Percentiles rank a stretch among this genome's conserved stretches.
phyloP scores from a whole-genome alignment of 176 grass and related monocot species.

The Tillandsia leiboldiana region DNA sequence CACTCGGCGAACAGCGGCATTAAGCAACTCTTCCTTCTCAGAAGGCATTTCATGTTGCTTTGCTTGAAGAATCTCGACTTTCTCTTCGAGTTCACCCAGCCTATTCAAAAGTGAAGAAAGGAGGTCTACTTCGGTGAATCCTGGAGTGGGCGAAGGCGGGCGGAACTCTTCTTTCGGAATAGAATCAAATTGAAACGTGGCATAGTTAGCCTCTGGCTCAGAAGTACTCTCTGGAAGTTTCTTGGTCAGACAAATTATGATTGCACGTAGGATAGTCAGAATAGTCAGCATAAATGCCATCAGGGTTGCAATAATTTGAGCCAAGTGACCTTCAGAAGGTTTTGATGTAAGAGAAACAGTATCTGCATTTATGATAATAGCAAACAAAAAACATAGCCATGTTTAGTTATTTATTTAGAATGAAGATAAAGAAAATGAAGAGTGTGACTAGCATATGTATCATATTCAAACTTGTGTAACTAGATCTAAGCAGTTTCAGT shows the following conservation, averaged over 20 bases:
- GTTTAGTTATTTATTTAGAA: no score
- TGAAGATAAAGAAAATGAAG: no score
- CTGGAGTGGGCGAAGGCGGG: constrained; percentile 60
- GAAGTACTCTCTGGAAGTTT: constrained; percentile 29
- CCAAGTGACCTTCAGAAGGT: constrained; percentile 17
- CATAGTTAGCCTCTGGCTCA: constrained; percentile 22
- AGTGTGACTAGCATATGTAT: no score
- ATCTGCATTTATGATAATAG: not conserved
- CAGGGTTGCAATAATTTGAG: constrained; percentile 29
- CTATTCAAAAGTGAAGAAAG: constrained; percentile 62
- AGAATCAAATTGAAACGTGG: not conserved
- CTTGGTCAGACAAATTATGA: constrained; percentile 33
- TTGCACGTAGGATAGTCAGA: constrained; percentile 27
- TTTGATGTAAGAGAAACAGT: constrained; percentile 3
- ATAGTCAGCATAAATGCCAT: constrained; percentile 42
- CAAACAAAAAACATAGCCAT: not conserved
- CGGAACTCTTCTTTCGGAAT: constrained; percentile 49
- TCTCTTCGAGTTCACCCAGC: constrained; percentile 75
- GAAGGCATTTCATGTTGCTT: constrained; percentile 90
- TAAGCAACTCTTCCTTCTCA: constrained; percentile 95
- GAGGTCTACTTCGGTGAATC: constrained; percentile 42
- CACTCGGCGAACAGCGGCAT: constrained; percentile 75
- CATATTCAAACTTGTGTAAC: no score
- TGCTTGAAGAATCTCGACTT: constrained; percentile 65
- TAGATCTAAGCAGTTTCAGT: no score